Evolutionary conservation across 1,139 yeast genomes (phyloP).

Genomic region (Pichia norvegensis): DNA sequence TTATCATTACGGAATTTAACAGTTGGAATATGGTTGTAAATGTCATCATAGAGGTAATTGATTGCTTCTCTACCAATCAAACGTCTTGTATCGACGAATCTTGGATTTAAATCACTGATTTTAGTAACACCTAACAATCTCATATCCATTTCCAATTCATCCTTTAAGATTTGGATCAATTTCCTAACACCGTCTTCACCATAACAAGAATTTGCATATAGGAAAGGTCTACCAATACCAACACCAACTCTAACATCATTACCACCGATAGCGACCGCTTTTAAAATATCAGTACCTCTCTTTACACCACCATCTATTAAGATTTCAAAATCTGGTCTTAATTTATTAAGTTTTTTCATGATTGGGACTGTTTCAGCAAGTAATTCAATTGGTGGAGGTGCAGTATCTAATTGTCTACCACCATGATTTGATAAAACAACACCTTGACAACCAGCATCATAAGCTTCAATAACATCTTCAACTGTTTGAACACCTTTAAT

Average conservation of each 20-base stretch:
- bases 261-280: slow-evolving; percentile 71
- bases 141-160: slow-evolving; percentile 84
- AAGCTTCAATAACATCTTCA: slow-evolving; percentile 60
- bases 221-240: slow-evolving; percentile 72
- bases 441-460: slow-evolving; percentile 55
- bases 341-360: slow-evolving; percentile 36
- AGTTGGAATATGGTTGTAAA: slow-evolving; percentile 35
- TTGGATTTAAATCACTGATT: slow-evolving; percentile 54
- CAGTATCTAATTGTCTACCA: slow-evolving; percentile 68
- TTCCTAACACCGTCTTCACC: slow-evolving; percentile 74
- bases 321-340: slow-evolving; percentile 51
- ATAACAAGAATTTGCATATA: slow-evolving; percentile 68
- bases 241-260: slow-evolving; percentile 74
- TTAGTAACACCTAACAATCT: slow-evolving; percentile 70
- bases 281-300: slow-evolving; percentile 63
- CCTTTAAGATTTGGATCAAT: slow-evolving; percentile 71
- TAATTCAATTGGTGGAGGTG: slow-evolving; percentile 61
- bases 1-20: slow-evolving; percentile 31
- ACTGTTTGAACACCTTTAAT: slow-evolving; percentile 67
- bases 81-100: slow-evolving; percentile 40
- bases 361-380: slow-evolving; percentile 57
- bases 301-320: slow-evolving; percentile 72
- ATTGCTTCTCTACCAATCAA: slow-evolving; percentile 36
- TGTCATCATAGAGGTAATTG: slow-evolving; percentile 38
- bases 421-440: slow-evolving; percentile 73